Conservation (phyloP, 192 early-diverging fungal species). For the Rhizophlyctis rosea region DNA sequence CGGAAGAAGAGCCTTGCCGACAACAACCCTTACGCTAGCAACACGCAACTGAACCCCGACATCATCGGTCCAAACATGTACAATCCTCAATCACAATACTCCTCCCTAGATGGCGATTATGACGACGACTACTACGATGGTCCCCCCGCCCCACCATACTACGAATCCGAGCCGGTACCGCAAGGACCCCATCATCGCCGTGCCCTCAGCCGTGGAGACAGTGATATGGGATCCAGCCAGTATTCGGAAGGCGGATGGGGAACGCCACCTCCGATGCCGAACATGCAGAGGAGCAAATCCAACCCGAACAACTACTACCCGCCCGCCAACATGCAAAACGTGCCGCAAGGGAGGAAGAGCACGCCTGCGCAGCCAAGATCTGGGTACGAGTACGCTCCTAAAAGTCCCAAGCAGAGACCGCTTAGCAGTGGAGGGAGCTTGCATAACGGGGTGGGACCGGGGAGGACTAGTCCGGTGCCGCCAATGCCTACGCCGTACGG, state of each 20-base stretch:
- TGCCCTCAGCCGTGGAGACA: constrained; percentile 7
- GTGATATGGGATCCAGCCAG: constrained; percentile 2
- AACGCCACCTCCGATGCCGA: neutral
- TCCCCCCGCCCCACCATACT: neutral
- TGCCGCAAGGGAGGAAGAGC: neutral
- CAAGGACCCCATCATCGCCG: neutral
- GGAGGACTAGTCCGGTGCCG: neutral
- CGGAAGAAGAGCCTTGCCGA: constrained; percentile 14
- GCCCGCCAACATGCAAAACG: neutral
- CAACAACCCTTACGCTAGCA: constrained; percentile 10
- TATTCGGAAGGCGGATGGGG: constrained; percentile 12
- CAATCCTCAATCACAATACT: neutral
- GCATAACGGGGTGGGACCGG: neutral
- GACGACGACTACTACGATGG: neutral
- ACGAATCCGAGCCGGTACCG: neutral
- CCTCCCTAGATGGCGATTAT: neutral
- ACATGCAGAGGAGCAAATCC: constrained; percentile 24
- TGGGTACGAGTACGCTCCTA: neutral
- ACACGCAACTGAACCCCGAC: constrained; percentile 24
- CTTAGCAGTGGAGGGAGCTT: neutral
- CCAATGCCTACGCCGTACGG: neutral
- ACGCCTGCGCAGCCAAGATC: neutral
- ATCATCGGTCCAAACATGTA: constrained; percentile 15
- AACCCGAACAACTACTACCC: constrained; percentile 34
- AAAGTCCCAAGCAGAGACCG: neutral